Conservation (phyloP, 805 yeast genomes). For the Schwanniomyces vanrijiae region DNA sequence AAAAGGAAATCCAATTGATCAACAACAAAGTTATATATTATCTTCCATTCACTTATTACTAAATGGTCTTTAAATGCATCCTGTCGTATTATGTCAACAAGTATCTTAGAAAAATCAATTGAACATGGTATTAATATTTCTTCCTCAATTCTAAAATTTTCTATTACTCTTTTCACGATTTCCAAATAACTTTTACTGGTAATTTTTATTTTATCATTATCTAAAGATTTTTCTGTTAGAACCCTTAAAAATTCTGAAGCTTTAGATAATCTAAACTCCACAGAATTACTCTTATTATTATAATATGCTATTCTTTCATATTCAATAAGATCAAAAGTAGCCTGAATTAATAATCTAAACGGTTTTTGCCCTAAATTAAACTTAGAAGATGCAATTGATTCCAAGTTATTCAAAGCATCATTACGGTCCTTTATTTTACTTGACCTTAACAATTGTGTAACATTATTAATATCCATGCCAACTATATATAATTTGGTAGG, state of each 20-base stretch:
- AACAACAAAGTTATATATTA: constrained; percentile 21
- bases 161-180: constrained; percentile 15
- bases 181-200: constrained; percentile 22
- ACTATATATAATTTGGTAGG: too few species aligned
- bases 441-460: constrained; percentile 39
- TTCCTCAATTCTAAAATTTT: constrained; percentile 14
- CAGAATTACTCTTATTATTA: constrained; percentile 21
- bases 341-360: constrained; percentile 20
- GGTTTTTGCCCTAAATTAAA: constrained; percentile 18
- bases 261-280: constrained; percentile 26
- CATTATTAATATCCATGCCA: constrained; percentile 18
- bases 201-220: constrained; percentile 11
- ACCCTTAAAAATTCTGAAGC: constrained; percentile 32
- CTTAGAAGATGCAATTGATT: constrained; percentile 17
- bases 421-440: constrained; percentile 54
- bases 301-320: constrained; percentile 33
- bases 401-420: constrained; percentile 41
- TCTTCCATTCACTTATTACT: constrained; percentile 25
- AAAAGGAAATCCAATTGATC: constrained; percentile 15
- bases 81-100: constrained; percentile 19
- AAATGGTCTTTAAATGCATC: constrained; percentile 33
- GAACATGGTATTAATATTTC: constrained; percentile 20
- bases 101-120: constrained; percentile 22
- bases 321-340: constrained; percentile 27
- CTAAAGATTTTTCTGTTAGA: constrained; percentile 17